Evolutionary conservation across 352 stramenopile genomes (phyloP).

Genomic region (Phytophthora citricola): DNA sequence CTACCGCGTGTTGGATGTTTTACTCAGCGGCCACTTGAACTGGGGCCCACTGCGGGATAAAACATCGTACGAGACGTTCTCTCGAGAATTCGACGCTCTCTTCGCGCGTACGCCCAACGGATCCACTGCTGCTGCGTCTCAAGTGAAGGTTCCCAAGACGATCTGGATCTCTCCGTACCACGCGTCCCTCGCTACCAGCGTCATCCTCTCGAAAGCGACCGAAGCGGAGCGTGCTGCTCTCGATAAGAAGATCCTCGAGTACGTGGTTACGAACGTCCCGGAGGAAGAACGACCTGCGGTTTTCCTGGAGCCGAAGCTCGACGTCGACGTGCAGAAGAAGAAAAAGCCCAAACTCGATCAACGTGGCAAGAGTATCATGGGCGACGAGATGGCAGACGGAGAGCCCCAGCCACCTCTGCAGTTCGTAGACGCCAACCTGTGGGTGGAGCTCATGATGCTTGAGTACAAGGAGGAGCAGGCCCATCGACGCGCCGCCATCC

Average conservation of each 20-base stretch:
- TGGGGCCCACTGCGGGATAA: constrained; percentile 70
- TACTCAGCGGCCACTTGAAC: constrained; percentile 62
- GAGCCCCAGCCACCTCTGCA: constrained; percentile 21
- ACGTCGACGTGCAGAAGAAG: constrained; percentile 5
- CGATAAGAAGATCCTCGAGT: constrained; percentile 72
- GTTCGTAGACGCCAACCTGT: constrained; percentile 82
- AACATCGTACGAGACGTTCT: constrained; percentile 67
- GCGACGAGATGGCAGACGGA: constrained; percentile 7
- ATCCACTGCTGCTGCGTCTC: neutral
- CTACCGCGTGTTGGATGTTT: constrained; percentile 79
- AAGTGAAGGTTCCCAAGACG: constrained; percentile 56
- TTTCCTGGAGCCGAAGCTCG: constrained; percentile 43
- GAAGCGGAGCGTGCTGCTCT: constrained; percentile 60
- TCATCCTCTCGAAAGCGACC: constrained; percentile 78
- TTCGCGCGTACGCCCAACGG: constrained; percentile 7
- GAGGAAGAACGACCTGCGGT: constrained; percentile 56
- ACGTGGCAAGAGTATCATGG: constrained; percentile 7
- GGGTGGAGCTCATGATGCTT: constrained; percentile 89
- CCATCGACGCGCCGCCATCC: constrained; percentile 88
- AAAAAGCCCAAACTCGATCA: constrained; percentile 20
- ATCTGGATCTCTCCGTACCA: constrained; percentile 87
- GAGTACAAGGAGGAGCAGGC: constrained; percentile 94
- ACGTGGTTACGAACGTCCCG: constrained; percentile 70
- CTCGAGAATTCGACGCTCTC: constrained; percentile 50
- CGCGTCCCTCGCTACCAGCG: constrained; percentile 70